Conservation (phyloP, 1,284 basidiomycete species). For the Mycosarcoma maydis region DNA sequence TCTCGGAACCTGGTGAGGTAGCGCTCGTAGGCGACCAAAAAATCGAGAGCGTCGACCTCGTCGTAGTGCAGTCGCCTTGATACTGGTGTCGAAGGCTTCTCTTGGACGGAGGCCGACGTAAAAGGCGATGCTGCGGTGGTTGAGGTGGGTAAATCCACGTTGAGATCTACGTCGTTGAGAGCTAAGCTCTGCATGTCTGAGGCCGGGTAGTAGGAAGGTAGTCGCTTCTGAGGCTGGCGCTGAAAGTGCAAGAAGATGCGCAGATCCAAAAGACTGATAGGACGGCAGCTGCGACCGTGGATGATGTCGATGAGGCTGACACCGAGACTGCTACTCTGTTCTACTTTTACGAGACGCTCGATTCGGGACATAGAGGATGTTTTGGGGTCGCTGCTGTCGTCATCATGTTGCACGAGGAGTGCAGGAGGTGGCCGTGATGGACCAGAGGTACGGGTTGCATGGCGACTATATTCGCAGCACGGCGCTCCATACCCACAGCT, state of each 20-base stretch:
- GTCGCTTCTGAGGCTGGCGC: conserved; percentile 29
- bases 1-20: conserved; percentile 42
- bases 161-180: conserved; percentile 29
- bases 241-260: conserved; percentile 37
- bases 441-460: conserved; percentile 16
- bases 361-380: conserved; percentile 10
- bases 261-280: conserved; percentile 45
- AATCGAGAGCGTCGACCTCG: conserved; percentile 55
- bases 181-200: conserved; percentile 35
- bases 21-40: conserved; percentile 51
- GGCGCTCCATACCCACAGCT: conserved; percentile 45
- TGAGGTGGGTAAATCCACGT: conserved; percentile 15
- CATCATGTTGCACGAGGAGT: conserved; percentile 1
- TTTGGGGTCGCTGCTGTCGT: neutral
- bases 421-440: conserved; percentile 9
- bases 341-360: conserved; percentile 14
- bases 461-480: conserved; percentile 47
- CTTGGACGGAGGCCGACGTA: conserved; percentile 4
- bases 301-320: conserved; percentile 56
- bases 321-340: conserved; percentile 26
- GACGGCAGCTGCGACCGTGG: conserved; percentile 52
- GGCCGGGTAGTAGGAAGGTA: conserved; percentile 30
- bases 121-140: conserved; percentile 5
- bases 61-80: conserved; percentile 24
- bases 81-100: conserved; percentile 2